Evolutionary conservation across 192 early-diverging fungal species (phyloP), one percentile per base, ranked within the genome.

Genomic region (Coemansia sp.): DNA sequence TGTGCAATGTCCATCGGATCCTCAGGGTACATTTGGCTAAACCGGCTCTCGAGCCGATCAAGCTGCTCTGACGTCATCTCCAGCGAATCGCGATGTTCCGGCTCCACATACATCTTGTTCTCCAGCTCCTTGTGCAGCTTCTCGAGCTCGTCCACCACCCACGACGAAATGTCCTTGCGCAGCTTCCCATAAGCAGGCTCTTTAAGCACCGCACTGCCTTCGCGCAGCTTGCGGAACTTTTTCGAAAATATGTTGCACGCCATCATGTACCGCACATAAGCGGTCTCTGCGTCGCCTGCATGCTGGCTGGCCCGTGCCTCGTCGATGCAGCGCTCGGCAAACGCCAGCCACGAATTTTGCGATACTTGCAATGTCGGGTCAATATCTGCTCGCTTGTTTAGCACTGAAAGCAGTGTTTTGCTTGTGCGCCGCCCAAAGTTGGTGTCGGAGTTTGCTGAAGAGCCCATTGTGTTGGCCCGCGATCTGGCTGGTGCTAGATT

Each of bases 191-290:
- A 87, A 14, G 66, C 69, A 5, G 72, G 58, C 45, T 85, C 81
- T 15, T 63, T 65, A 24, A 69, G 71, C 3, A 76, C 57, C 11
- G 74, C 60, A 2, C 65, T 60, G 64, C 76, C 86, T 8, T 82
- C 82, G 24, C 69, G 65, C 56, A 75, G 66, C 5, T 76, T 69
- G 15, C 62, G 65, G 10, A 90, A 57, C 19, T 84, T 67, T 35
- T 85, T 84, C 7, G 76, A 58, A 23, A 85, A 54, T 24, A 87
- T 86, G 24, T 84, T 87, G 38, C 57, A 73, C 2, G 64, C 69
- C 17, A 65, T 73, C 82, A 73, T 73, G 41, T 65, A 79, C 15
- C 62, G 47, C 21, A 83, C 47, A 19, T 76, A 79, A 10, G 82
- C 82, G 39, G 58, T 64, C 29, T 83, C 70, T n/a, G 53, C 38